Conservation (phyloP, 108 stramenopile species). For the Nannochloropsis salina region DNA sequence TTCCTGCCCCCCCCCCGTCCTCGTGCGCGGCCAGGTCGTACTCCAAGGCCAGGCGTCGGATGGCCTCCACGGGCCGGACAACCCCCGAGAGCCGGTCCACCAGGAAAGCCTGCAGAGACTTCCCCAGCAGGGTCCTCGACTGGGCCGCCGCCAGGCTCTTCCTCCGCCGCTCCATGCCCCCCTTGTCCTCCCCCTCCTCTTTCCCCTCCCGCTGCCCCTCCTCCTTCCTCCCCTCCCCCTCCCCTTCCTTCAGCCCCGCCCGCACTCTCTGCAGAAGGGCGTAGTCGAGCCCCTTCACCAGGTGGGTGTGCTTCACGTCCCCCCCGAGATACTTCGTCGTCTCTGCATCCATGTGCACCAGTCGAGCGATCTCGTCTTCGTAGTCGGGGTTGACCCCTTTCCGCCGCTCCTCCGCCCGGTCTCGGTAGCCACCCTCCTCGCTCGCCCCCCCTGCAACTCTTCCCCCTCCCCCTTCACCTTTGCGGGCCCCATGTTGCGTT, state of each 20-base stretch:
- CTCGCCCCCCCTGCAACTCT: not conserved
- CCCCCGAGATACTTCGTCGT: conserved; percentile 74
- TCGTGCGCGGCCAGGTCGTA: not conserved
- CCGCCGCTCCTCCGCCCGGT: conserved; percentile 54
- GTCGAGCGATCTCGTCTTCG: conserved; percentile 48
- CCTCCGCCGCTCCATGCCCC: not conserved
- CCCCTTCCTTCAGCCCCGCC: conserved; percentile 38
- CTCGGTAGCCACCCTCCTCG: conserved; percentile 45
- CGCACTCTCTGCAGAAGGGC: conserved; percentile 70
- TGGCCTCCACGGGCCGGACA: not conserved
- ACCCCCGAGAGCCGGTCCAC: not conserved
- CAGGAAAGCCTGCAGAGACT: not conserved
- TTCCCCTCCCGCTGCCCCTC: not conserved
- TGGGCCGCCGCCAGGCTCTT: not conserved
- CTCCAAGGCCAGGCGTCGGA: not conserved
- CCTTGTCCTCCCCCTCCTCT: not conserved
- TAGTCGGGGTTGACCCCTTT: conserved; percentile 54
- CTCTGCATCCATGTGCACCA: conserved; percentile 57
- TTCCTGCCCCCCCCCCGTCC: not conserved
- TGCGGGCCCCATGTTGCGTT: not conserved
- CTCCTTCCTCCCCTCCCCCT: conserved; percentile 2
- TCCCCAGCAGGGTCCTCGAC: not conserved
- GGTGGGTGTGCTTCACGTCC: conserved; percentile 75
- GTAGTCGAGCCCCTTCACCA: conserved; percentile 76
- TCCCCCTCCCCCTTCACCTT: not conserved